These are phyloP conservation scores for Colletotrichum coccodes DNA, from an alignment of 2,329 filamentous ascomycete genomes.

Conservation along the genomic window DNA sequence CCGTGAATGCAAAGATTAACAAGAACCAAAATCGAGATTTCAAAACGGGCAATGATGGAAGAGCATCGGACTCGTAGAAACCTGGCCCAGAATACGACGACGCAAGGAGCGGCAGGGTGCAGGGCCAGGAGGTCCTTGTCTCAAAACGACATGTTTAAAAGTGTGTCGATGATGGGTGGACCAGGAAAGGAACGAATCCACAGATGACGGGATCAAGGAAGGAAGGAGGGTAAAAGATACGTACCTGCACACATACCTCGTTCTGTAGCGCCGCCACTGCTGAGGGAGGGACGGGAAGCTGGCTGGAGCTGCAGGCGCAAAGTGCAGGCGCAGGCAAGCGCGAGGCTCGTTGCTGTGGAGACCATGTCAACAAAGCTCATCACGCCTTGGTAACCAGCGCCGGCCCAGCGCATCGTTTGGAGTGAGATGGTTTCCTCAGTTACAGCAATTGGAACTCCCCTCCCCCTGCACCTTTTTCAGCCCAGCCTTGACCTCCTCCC, in stretches of 20 bases:
- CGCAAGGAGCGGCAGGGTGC: conserved; percentile 6
- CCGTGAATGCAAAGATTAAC: background rate
- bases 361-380: conserved; percentile 44
- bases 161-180: background rate
- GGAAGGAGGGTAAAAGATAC: background rate
- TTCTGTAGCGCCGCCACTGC: too few relatives aligned
- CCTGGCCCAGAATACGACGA: conserved; percentile 10
- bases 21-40: background rate
- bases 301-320: background rate
- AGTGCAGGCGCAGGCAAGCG: background rate
- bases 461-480: conserved; percentile 14
- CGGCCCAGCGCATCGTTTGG: conserved; percentile 26
- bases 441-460: conserved; percentile 24
- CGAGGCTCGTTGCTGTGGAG: conserved; percentile 44
- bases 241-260: background rate
- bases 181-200: background rate
- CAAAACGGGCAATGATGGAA: background rate
- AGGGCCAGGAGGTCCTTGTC: conserved; percentile 8
- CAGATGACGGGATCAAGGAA: conserved; percentile 4
- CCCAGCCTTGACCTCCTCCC: conserved; percentile 24
- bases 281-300: too few relatives aligned
- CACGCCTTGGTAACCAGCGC: conserved; percentile 38
- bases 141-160: background rate
- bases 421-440: conserved; percentile 38
- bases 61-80: background rate